Percentiles rank a stretch among this genome's conserved stretches.
These are phyloP conservation scores for Scolecobasidium constrictum DNA, from an alignment of 2,329 filamentous ascomycete species.

Conservation along the genomic window DNA sequence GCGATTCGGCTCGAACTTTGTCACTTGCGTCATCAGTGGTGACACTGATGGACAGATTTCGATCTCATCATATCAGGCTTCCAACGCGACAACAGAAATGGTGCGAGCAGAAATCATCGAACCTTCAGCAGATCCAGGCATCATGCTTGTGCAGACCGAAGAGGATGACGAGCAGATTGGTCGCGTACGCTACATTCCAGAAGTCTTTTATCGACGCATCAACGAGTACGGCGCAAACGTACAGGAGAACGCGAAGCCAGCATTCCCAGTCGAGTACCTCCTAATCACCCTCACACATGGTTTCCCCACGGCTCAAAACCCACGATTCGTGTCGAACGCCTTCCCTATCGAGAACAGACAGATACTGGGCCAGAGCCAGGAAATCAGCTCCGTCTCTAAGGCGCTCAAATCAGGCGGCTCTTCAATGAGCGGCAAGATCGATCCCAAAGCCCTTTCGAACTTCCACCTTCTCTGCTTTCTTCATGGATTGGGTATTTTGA, in stretches of 20 bases:
- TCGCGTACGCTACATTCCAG: slow-evolving; percentile 81
- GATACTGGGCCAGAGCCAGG: slow-evolving; percentile 74
- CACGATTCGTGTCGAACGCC: slow-evolving; percentile 57
- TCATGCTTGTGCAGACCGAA: slow-evolving; percentile 91
- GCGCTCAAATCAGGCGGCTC: slow-evolving; percentile 51
- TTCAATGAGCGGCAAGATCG: slow-evolving; percentile 48
- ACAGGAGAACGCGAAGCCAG: slow-evolving; percentile 92
- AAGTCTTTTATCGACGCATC: slow-evolving; percentile 90
- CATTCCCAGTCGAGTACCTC: slow-evolving; percentile 93
- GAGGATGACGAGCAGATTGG: slow-evolving; percentile 65
- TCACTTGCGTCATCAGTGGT: slow-evolving; percentile 91
- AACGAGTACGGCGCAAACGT: slow-evolving; percentile 97
- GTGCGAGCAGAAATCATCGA: slow-evolving; percentile 89
- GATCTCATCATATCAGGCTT: slow-evolving; percentile 87
- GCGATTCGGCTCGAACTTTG: slow-evolving; percentile 88
- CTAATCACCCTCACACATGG: slow-evolving; percentile 93
- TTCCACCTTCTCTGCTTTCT: slow-evolving; percentile 92
- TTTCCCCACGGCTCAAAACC: slow-evolving; percentile 72
- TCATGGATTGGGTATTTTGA: slow-evolving; percentile 67
- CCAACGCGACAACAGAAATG: slow-evolving; percentile 95
- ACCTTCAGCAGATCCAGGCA: slow-evolving; percentile 80
- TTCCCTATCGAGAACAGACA: slow-evolving; percentile 93
- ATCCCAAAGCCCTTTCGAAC: slow-evolving; percentile 66
- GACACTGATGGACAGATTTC: slow-evolving; percentile 81
- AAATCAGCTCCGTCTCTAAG: slow-evolving; percentile 56